phyloP scores from a whole-genome alignment of 371 early-diverging fungal species.

The Mucor ambiguus region DNA sequence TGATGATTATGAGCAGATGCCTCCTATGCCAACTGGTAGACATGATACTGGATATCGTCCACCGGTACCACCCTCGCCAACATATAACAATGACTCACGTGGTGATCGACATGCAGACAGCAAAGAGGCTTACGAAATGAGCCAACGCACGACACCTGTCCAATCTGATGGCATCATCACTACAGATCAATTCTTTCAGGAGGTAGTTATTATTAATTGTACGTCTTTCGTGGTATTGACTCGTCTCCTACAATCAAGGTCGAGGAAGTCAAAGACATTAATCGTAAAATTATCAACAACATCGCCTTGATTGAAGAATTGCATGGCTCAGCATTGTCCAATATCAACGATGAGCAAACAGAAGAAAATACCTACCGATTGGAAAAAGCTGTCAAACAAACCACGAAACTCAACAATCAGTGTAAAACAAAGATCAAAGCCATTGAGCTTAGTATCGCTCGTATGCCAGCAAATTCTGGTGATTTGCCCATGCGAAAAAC shows the following conservation, averaged over 20 bases:
- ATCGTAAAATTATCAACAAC: slow-evolving; percentile 60
- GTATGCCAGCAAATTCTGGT: slow-evolving; percentile 48
- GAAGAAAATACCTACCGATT: slow-evolving; percentile 64
- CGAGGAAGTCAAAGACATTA: slow-evolving; percentile 69
- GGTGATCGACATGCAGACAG: slow-evolving; percentile 37
- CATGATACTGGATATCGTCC: slow-evolving; percentile 40
- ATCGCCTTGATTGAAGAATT: slow-evolving; percentile 70
- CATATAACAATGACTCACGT: slow-evolving; percentile 34
- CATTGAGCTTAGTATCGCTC: slow-evolving; percentile 58
- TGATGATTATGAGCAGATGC: slow-evolving; percentile 46
- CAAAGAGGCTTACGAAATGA: slow-evolving; percentile 56
- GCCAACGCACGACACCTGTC: slow-evolving; percentile 14
- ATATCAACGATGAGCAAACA: slow-evolving; percentile 71
- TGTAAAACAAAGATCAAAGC: slow-evolving; percentile 71
- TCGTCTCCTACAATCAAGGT: slow-evolving; percentile 44
- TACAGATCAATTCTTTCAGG: slow-evolving; percentile 53
- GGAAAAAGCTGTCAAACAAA: slow-evolving; percentile 66
- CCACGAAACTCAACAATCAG: slow-evolving; percentile 62
- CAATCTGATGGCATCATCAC: slow-evolving; percentile 28
- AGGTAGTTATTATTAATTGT: slow-evolving; percentile 26
- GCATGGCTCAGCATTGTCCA: slow-evolving; percentile 70
- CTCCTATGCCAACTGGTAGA: slow-evolving; percentile 40
- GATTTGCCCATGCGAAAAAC: slow-evolving; percentile 72
- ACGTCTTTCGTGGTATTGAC: neutral
- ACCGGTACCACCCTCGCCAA: slow-evolving; percentile 44